Evolutionary conservation across 2,329 filamentous ascomycete genomes (phyloP), one percentile per base, ranked within the genome.

Genomic region (Fusarium dlaminii): DNA sequence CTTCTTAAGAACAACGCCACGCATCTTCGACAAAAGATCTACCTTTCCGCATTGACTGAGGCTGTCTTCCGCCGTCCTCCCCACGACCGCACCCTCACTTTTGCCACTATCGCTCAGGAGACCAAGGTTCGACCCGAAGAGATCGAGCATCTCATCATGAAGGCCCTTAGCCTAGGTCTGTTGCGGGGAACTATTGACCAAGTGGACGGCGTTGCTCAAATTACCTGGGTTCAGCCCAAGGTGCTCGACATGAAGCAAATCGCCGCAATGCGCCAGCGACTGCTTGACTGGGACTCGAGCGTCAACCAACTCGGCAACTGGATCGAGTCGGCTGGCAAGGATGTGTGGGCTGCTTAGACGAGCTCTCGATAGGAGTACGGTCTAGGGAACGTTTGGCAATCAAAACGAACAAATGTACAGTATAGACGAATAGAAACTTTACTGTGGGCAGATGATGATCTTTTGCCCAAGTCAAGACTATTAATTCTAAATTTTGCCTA

Each of bases 191-290:
- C 93, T 64, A 98, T 99, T 79, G 96, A 99, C 82, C 96, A 99
- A 85, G 96, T 99, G 37, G 94, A 94, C 54, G 92, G 95, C 83
- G 91, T 98, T 76, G 96, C 96, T 48, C 91, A 95, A 81, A 98
- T 99, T 84, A 96, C 96, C 79, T 99, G 96, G 96, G 96, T 99
- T 67, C 96, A 99, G 86, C 96, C 96, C 29, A 98, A 98, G 89
- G 95, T 99, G 37, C 86, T 99, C 76, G 96, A 98, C 83, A 94
- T 95, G 91, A 91, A 91, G 83, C 96, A 98, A 87, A 98, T 99
- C 78, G 94, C 93, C 79, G 94, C 92, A 79, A 98, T 99, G 96
- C 90, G 94, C 79, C 88, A 90, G 80, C 88, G 96, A 78, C 85
- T 99, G 80, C 92, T 93, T 81, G 96, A 99, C 79, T 99, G 96